Percentiles rank a stretch among this genome's conserved stretches.
These are phyloP conservation scores for Stephanodiscus minutulus DNA, from an alignment of 108 stramenopile species.

Conservation along the genomic window DNA sequence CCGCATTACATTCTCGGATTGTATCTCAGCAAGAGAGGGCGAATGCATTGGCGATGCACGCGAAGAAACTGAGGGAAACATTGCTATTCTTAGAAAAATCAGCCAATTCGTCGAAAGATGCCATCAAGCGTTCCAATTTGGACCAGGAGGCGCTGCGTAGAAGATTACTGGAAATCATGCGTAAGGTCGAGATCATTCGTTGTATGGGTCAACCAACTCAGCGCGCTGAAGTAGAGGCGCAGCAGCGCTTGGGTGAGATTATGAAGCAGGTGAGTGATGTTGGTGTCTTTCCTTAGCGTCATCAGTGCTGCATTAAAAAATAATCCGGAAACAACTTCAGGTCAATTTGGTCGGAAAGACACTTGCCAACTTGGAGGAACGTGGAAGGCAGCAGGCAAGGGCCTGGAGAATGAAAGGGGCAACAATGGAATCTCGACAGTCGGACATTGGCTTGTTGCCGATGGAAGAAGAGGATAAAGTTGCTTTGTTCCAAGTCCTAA, in stretches of 20 bases:
- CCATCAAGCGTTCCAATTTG: conserved; percentile 32
- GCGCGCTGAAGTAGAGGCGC: conserved; percentile 59
- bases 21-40: conserved; percentile 64
- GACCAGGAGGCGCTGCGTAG: conserved; percentile 48
- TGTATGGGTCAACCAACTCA: conserved; percentile 75
- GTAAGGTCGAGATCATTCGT: conserved; percentile 71
- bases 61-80: conserved; percentile 31
- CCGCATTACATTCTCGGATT: conserved; percentile 64
- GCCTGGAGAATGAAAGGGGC: conserved; percentile 33
- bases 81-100: conserved; percentile 16
- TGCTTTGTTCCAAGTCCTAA: conserved; percentile 45
- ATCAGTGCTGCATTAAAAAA: not conserved
- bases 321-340: not conserved
- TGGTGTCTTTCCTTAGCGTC: not conserved
- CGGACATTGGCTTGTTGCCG: conserved; percentile 7
- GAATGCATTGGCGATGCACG: conserved; percentile 41
- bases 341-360: conserved; percentile 3
- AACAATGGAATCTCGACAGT: conserved; percentile 10
- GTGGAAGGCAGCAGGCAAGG: conserved; percentile 29
- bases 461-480: conserved; percentile 38
- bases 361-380: conserved; percentile 34
- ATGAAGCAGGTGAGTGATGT: conserved; percentile 8
- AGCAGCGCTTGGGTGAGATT: conserved; percentile 38
- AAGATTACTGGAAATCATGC: conserved; percentile 71
- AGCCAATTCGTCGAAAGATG: conserved; percentile 9